Conservation (phyloP, 306 rosid species). For the Inga leiocalycina region DNA sequence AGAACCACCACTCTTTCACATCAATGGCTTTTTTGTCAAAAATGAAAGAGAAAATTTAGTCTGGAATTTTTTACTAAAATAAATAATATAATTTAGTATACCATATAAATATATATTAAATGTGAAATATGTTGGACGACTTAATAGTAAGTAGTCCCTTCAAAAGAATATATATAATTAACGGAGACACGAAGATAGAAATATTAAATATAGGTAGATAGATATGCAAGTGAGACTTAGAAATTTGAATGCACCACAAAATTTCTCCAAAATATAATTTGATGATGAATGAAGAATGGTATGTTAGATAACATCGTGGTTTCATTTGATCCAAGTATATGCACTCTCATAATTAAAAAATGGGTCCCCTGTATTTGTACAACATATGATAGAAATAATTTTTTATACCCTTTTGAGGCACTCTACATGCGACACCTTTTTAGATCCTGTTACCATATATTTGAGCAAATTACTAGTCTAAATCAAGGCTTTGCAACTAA, state of each 20-base stretch:
- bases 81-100: not conserved
- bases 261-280: not conserved
- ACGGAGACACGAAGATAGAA: constrained; percentile 30
- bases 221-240: not conserved
- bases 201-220: constrained; percentile 25
- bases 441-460: no score
- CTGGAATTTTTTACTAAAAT: not conserved
- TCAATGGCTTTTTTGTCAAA: not conserved
- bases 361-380: not conserved
- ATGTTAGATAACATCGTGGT: constrained; percentile 30
- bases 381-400: no score
- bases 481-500: no score
- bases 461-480: no score
- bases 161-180: not conserved
- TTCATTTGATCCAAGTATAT: constrained; percentile 31
- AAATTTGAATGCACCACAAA: constrained; percentile 25
- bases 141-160: not conserved
- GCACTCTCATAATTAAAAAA: not conserved
- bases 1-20: not conserved
- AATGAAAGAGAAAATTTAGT: not conserved
- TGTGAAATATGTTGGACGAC: not conserved
- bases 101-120: not conserved
- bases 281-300: constrained; percentile 10
- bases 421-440: no score
- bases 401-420: no score